Conservation (phyloP, 805 yeast genomes). For the Metschnikowia colocasiae region DNA sequence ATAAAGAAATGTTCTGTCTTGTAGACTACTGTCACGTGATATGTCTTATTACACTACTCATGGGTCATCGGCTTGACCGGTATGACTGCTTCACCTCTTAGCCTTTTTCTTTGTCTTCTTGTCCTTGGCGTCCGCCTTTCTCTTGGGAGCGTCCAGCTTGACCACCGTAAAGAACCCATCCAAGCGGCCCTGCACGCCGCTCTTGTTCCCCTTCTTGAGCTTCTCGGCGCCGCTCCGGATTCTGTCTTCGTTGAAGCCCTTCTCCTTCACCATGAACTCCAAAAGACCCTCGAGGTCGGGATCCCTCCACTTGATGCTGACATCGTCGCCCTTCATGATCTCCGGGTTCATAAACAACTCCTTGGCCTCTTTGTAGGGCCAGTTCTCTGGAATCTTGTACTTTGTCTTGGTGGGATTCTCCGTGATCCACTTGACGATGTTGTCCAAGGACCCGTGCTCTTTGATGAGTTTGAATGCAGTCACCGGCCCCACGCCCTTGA, state of each 20-base stretch:
- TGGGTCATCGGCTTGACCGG: too few relatives aligned
- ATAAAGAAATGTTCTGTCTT: too few relatives aligned
- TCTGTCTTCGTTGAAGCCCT: conserved; percentile 92
- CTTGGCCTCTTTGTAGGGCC: conserved; percentile 91
- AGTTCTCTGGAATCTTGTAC: conserved; percentile 84
- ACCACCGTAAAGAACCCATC: conserved; percentile 86
- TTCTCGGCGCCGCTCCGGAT: conserved; percentile 83
- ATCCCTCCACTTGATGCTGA: conserved; percentile 78
- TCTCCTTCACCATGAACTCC: conserved; percentile 77
- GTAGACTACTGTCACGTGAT: too few relatives aligned
- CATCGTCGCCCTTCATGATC: conserved; percentile 55
- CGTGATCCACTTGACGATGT: conserved; percentile 62
- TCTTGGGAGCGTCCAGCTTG: conserved; percentile 33
- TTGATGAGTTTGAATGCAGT: conserved; percentile 86
- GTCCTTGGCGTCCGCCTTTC: conserved; percentile 36
- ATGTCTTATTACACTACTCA: too few relatives aligned
- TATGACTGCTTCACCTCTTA: conserved; percentile 4
- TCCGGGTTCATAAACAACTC: conserved; percentile 82
- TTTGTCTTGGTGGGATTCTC: conserved; percentile 55
- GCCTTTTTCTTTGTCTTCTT: conserved; percentile 33
- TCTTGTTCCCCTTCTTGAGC: conserved; percentile 75
- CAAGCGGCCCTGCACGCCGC: conserved; percentile 85
- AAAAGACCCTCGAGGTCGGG: conserved; percentile 85
- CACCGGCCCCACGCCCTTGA: conserved; percentile 93
- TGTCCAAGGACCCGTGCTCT: conserved; percentile 80